Evolutionary conservation across 2,329 filamentous ascomycete species (phyloP), one percentile per base, ranked within the genome.

Genomic region (Zasmidium citrigriseum): DNA sequence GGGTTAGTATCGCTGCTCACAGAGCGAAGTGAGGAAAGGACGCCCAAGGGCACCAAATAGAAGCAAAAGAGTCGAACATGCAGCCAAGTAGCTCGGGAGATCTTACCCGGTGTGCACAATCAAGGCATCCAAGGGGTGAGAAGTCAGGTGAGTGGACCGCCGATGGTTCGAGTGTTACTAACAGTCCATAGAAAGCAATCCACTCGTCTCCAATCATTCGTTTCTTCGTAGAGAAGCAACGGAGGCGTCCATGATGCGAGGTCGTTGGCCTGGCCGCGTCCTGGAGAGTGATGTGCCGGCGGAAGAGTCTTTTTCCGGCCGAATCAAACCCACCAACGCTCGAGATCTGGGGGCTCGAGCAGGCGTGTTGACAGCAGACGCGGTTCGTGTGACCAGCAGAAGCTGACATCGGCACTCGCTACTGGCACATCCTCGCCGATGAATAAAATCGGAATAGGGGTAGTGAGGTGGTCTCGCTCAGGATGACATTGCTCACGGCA

Each of bases 111-210:
- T 52, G 12, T 38, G 20, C 24, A 49, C 22, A 46, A 24, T 11
- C 21, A 25, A 41, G 45, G 44, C 34, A 41, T 59, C n/a, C n/a
- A n/a, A n/a, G n/a, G n/a, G n/a, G 27, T 51, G 53, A 55, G 18
- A 50, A 45, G 23, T 55, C 53, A 55, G 53, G 46, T 48, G 46
- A 55, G 46, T n/a, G 23, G 3, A 49, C 46, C 14, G 46, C 21
- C n/a, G 46, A 49, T 49, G 21, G 27, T 12, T 27, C 46, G 7
- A 4, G 4, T 41, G 4, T n/a, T 9, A 16, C n/a, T n/a, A n/a
- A n/a, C n/a, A 41, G 34, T 41, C 34, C 34, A 41, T 16, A n/a
- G 18, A 41, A n/a, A 41, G 16, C 34, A n/a, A 4, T n/a, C 18
- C 34, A 41, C 18, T 41, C 34, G 34, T 10, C 18, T 16, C 34